Conservation (phyloP, 2,329 filamentous ascomycete genomes). For the Xylaria sp. region DNA sequence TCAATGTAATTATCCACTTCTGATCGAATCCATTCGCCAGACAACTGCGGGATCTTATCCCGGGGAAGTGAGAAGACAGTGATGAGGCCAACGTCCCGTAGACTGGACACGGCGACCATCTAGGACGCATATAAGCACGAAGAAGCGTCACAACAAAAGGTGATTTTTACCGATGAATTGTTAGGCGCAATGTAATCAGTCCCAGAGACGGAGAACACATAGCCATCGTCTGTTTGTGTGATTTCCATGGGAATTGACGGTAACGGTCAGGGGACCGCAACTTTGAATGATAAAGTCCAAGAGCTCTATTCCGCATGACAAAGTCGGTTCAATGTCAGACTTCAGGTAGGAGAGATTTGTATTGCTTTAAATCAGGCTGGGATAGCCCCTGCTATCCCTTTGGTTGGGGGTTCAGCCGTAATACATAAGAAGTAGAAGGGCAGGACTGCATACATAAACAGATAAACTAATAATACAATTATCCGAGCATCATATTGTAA, state of each 20-base stretch:
- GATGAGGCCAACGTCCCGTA: background rate
- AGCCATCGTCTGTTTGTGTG: background rate
- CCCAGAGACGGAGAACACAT: constrained; percentile 1
- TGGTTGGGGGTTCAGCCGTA: too few species aligned
- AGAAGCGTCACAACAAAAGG: background rate
- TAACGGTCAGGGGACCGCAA: background rate
- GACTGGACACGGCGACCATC: background rate
- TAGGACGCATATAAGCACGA: background rate
- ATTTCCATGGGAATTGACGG: background rate
- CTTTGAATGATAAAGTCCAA: too few species aligned
- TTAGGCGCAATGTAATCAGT: constrained; percentile 1
- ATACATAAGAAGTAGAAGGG: too few species aligned
- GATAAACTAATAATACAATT: too few species aligned
- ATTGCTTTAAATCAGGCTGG: too few species aligned
- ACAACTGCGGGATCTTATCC: background rate
- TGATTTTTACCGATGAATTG: background rate
- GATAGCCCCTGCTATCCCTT: too few species aligned
- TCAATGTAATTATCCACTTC: background rate
- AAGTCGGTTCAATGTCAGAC: too few species aligned
- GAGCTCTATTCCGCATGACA: too few species aligned
- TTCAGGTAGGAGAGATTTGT: too few species aligned
- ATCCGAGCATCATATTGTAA: too few species aligned
- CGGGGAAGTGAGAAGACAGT: constrained; percentile 4
- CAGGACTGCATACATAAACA: too few species aligned
- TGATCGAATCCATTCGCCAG: background rate